These are phyloP conservation scores for Clitopilus hobsonii DNA, from an alignment of 768 basidiomycete species.

Conservation along the genomic window DNA sequence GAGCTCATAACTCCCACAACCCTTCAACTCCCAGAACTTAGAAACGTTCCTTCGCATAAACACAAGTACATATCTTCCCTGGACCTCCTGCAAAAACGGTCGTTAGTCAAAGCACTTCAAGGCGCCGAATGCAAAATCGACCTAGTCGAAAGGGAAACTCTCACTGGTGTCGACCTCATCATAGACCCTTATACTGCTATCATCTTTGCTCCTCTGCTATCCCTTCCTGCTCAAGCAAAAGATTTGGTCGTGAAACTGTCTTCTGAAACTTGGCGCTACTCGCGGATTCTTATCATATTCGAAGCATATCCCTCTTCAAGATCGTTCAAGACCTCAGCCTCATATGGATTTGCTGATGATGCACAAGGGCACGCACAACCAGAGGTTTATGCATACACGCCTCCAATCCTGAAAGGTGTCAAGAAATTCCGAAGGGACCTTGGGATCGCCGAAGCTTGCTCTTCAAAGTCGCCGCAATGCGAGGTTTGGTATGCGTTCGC, in stretches of 20 bases:
- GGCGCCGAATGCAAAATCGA: slow-evolving; percentile 41
- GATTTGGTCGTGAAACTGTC: slow-evolving; percentile 39
- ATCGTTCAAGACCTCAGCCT: slow-evolving; percentile 23
- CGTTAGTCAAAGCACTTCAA: slow-evolving; percentile 48
- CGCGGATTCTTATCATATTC: slow-evolving; percentile 52
- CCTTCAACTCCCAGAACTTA: slow-evolving; percentile 31
- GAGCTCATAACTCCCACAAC: slow-evolving; percentile 34
- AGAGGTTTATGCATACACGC: slow-evolving; percentile 49
- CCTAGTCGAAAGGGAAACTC: slow-evolving; percentile 59
- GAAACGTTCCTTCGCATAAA: slow-evolving; percentile 22
- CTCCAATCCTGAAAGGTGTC: slow-evolving; percentile 64
- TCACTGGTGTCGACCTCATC: slow-evolving; percentile 62
- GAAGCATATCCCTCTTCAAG: slow-evolving; percentile 56
- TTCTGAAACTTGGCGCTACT: slow-evolving; percentile 60
- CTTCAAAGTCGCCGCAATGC: slow-evolving; percentile 40
- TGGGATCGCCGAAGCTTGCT: slow-evolving; percentile 56
- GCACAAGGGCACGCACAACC: slow-evolving; percentile 4
- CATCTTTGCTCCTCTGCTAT: slow-evolving; percentile 40
- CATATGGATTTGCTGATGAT: neutral
- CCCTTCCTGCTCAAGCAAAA: slow-evolving; percentile 47
- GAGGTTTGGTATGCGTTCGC: slow-evolving; percentile 59
- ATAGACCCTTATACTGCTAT: slow-evolving; percentile 59
- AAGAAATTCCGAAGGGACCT: slow-evolving; percentile 63
- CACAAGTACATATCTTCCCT: slow-evolving; percentile 73
- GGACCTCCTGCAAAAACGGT: slow-evolving; percentile 62